phyloP scores from a whole-genome alignment of 1,284 basidiomycete species.

The Boletus semigastroideus region DNA sequence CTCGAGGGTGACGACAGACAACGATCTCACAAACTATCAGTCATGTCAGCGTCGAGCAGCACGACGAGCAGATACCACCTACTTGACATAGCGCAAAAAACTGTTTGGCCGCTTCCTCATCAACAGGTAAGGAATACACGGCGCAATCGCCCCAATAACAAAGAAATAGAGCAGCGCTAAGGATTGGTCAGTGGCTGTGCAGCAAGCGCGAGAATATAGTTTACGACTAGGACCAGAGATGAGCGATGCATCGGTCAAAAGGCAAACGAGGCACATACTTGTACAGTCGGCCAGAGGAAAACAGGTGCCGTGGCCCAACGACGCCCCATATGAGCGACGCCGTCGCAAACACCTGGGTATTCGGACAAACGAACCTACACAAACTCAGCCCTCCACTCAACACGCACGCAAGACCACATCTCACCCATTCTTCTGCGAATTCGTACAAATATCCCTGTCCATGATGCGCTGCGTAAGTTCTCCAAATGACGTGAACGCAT shows the following conservation, averaged over 20 bases:
- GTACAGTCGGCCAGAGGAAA: conserved; percentile 38
- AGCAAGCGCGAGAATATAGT: background rate
- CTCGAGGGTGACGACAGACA: background rate
- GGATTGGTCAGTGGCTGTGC: background rate
- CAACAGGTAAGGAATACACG: conserved; percentile 43
- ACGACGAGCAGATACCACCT: background rate
- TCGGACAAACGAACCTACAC: conserved; percentile 37
- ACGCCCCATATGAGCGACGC: conserved; percentile 41
- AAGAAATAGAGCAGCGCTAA: conserved; percentile 47
- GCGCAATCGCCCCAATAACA: conserved; percentile 44
- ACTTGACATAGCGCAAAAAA: conserved; percentile 48
- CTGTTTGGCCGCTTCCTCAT: conserved; percentile 45
- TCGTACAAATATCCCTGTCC: conserved; percentile 33
- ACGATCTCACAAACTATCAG: conserved; percentile 23
- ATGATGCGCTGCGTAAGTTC: background rate
- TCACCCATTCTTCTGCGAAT: conserved; percentile 34
- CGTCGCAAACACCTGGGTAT: conserved; percentile 37
- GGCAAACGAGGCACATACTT: conserved; percentile 15
- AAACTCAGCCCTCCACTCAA: background rate
- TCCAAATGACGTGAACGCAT: too few species aligned
- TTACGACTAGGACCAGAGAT: conserved; percentile 19
- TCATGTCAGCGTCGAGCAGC: background rate
- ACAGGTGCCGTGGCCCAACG: conserved; percentile 41
- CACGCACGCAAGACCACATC: background rate
- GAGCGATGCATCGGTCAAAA: background rate